These are phyloP conservation scores for Leccinellum albellum DNA, from an alignment of 768 basidiomycete genomes.

Conservation along the genomic window DNA sequence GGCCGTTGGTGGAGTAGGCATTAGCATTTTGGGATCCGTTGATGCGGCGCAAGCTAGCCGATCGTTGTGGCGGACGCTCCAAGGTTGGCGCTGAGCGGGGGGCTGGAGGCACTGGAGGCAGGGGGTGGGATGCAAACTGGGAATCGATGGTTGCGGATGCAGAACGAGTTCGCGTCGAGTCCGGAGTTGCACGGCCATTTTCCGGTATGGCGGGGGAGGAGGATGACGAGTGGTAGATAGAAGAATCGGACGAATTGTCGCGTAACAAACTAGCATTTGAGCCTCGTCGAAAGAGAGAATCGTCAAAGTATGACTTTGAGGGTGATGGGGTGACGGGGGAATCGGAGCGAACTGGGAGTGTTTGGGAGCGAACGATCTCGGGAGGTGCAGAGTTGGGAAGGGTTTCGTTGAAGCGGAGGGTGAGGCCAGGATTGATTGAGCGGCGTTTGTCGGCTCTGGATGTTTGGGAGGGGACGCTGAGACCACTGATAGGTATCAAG, in stretches of 20 bases:
- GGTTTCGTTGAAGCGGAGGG: slow-evolving; percentile 28
- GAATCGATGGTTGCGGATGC: slow-evolving; percentile 29
- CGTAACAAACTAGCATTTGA: slow-evolving; percentile 26
- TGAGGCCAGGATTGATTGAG: slow-evolving; percentile 53
- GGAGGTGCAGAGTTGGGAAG: slow-evolving; percentile 14
- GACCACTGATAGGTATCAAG: slow-evolving; percentile 8
- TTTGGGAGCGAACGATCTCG: slow-evolving; percentile 32
- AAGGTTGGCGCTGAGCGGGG: slow-evolving; percentile 32
- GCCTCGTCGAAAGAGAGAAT: slow-evolving; percentile 10
- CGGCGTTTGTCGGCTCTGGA: slow-evolving; percentile 44
- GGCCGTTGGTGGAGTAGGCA: slow-evolving; percentile 6
- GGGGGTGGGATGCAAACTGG: slow-evolving; percentile 7
- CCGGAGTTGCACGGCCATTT: slow-evolving; percentile 34
- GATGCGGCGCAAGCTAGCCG: slow-evolving; percentile 24
- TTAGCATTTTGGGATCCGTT: slow-evolving; percentile 7
- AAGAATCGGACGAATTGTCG: slow-evolving; percentile 27
- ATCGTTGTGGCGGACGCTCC: slow-evolving; percentile 34
- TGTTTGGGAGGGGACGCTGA: slow-evolving; percentile 28
- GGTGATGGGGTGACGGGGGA: slow-evolving; percentile 24
- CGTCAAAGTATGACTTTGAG: slow-evolving; percentile 13
- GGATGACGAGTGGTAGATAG: slow-evolving; percentile 35
- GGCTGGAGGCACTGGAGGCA: slow-evolving; percentile 14
- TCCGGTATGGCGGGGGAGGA: slow-evolving; percentile 36
- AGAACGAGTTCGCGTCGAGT: slow-evolving; percentile 40
- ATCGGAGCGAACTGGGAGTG: slow-evolving; percentile 23